phyloP scores from a whole-genome alignment of 257 asterid genomes.

The Cynanchum wilfordii region DNA sequence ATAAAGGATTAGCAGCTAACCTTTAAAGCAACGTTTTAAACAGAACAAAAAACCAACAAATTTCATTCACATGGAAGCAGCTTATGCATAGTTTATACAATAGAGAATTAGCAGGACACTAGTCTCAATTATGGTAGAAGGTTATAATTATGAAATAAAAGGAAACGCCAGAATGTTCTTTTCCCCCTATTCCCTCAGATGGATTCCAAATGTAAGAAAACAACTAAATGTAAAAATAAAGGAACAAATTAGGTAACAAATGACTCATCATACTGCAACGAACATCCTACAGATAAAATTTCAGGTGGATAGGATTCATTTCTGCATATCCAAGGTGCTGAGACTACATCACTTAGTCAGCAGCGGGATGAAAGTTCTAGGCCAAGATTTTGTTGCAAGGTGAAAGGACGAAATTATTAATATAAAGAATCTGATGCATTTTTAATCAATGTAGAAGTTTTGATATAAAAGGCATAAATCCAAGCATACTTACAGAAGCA shows the following conservation, averaged over 20 bases:
- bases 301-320: not conserved
- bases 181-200: not conserved
- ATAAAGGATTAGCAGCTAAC: constrained; percentile 15
- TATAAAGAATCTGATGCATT: not conserved
- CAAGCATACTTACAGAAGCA: constrained; percentile 73
- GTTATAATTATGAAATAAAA: not conserved
- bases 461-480: not conserved
- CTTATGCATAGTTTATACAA: not conserved
- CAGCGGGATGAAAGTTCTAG: not conserved
- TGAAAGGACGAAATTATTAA: not conserved
- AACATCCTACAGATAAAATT: not conserved
- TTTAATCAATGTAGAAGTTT: not conserved
- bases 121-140: not conserved
- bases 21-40: not conserved
- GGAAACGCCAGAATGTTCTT: not conserved
- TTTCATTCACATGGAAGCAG: not conserved
- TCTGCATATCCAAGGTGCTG: not conserved
- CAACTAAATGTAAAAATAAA: not conserved
- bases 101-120: not conserved
- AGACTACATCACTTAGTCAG: not conserved
- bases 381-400: not conserved
- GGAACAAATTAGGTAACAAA: not conserved
- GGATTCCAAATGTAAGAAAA: not conserved
- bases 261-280: not conserved
- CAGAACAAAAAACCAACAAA: not conserved